phyloP scores from a whole-genome alignment of 1,284 basidiomycete species.

The Vanrija sp. region DNA sequence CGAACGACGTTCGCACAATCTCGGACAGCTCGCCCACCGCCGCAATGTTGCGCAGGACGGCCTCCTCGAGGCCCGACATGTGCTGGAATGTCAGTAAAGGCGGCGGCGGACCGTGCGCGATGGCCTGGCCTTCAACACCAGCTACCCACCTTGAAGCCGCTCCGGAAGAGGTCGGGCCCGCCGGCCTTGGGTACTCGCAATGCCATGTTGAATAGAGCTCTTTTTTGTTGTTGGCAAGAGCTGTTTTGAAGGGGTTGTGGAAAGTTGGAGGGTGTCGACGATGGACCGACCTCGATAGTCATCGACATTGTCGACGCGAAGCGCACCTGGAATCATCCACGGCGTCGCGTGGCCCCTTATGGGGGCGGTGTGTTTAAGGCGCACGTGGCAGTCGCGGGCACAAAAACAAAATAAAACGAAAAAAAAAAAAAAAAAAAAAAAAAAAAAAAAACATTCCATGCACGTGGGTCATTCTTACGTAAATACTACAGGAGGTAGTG shows the following conservation, averaged over 20 bases:
- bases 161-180: conserved; percentile 82
- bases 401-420: no score
- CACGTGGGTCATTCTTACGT: no score
- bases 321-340: neutral
- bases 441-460: no score
- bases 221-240: neutral
- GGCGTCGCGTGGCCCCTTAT: neutral
- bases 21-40: conserved; percentile 91
- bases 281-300: neutral
- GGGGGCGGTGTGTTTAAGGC: neutral
- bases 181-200: conserved; percentile 90
- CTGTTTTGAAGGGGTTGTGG: neutral
- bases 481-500: no score
- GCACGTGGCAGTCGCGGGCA: neutral
- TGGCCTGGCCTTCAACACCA: neutral
- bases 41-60: conserved; percentile 89
- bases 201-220: conserved; percentile 60
- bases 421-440: no score
- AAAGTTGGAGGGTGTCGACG: neutral
- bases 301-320: neutral
- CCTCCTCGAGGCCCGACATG: conserved; percentile 85
- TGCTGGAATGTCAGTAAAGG: conserved; percentile 54
- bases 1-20: conserved; percentile 93
- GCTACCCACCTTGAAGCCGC: conserved; percentile 74
- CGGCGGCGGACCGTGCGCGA: neutral